Conservation (phyloP, 2,329 filamentous ascomycete species). For the Ceratocystis lukuohia region DNA sequence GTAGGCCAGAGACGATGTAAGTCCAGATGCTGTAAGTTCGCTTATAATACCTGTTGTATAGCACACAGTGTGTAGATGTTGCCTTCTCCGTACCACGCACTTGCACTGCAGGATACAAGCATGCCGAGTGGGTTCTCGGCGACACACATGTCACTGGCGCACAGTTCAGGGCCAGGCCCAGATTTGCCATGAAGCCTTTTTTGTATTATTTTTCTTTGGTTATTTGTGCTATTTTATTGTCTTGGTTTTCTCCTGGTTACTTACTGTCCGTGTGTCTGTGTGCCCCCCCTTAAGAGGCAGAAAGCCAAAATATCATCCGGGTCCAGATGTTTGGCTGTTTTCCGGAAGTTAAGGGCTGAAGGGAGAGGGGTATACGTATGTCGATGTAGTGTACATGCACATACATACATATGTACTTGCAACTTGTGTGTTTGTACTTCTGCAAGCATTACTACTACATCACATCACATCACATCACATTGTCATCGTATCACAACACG, state of each 20-base stretch:
- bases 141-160: conserved; percentile 1
- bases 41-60: neutral
- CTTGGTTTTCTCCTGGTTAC: neutral
- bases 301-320: neutral
- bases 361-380: too few species aligned
- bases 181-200: neutral
- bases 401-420: neutral
- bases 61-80: neutral
- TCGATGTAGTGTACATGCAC: neutral
- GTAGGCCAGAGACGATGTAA: too few species aligned
- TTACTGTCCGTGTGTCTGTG: neutral
- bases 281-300: neutral
- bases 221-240: neutral
- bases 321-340: neutral
- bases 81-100: neutral
- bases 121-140: neutral
- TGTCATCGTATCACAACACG: neutral
- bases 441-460: neutral
- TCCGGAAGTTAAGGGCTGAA: neutral
- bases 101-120: neutral
- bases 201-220: neutral
- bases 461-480: neutral
- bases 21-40: neutral
- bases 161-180: neutral
- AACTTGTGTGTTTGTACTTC: neutral